Percentiles rank a stretch among this genome's conserved stretches.
phyloP scores from a whole-genome alignment of 2,329 filamentous ascomycete species.

The Hypoxylon sp. region DNA sequence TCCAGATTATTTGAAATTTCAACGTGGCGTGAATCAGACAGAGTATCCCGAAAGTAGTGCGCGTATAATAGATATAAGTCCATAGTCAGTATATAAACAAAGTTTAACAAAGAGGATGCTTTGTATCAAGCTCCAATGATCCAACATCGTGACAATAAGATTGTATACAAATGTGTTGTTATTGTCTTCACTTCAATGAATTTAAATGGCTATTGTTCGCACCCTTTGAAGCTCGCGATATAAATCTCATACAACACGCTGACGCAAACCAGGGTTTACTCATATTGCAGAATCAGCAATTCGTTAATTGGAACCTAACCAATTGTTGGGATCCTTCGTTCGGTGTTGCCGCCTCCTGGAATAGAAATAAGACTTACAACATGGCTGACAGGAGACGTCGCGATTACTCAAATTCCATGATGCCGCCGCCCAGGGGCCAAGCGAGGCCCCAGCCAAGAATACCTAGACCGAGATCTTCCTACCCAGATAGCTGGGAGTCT shows the following conservation, averaged over 20 bases:
- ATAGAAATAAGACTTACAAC: slow-evolving; percentile 2
- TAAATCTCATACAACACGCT: background rate
- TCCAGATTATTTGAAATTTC: background rate
- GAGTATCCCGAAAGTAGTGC: background rate
- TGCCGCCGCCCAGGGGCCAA: background rate
- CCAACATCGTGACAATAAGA: slow-evolving; percentile 1
- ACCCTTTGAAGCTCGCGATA: background rate
- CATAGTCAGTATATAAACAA: background rate
- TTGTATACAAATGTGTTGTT: background rate
- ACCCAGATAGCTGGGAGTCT: slow-evolving; percentile 27
- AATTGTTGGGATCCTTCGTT: background rate
- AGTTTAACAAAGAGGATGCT: slow-evolving; percentile 1
- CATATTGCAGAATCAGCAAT: background rate
- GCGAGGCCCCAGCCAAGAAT: background rate
- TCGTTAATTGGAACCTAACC: background rate
- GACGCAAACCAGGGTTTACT: slow-evolving; percentile 1
- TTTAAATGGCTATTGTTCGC: background rate
- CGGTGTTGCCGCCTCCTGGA: background rate
- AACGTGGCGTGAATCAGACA: background rate
- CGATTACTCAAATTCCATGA: no score
- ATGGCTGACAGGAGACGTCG: slow-evolving; percentile 12
- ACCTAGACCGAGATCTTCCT: slow-evolving; percentile 2
- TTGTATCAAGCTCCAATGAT: background rate
- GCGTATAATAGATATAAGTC: background rate
- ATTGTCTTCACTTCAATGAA: background rate